These are phyloP conservation scores for Magnaporthiopsis incrustans DNA, from an alignment of 2,329 filamentous ascomycete species.

Conservation along the genomic window DNA sequence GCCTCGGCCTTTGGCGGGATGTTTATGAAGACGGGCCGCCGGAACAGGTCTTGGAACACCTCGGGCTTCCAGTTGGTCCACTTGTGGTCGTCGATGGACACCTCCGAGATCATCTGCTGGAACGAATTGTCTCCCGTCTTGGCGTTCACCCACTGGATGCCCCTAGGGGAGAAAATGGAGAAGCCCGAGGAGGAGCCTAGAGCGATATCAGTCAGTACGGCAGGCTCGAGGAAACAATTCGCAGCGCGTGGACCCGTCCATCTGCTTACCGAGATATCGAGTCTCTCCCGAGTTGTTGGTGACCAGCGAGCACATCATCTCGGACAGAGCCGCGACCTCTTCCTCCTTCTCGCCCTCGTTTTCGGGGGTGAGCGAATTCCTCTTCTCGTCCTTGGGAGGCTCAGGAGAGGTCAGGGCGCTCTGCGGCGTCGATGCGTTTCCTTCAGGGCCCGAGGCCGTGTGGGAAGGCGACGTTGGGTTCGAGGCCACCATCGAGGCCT, in stretches of 20 bases:
- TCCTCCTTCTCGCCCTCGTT: conserved; percentile 44
- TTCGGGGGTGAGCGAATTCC: conserved; percentile 24
- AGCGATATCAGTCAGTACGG: not conserved
- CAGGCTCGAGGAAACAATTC: not conserved
- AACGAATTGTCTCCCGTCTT: conserved; percentile 96
- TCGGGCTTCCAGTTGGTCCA: conserved; percentile 99
- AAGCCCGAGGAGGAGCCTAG: conserved; percentile 91
- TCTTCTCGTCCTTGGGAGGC: conserved; percentile 27
- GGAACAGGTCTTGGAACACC: conserved; percentile 88
- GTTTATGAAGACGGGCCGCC: conserved; percentile 72
- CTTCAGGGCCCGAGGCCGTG: conserved; percentile 34
- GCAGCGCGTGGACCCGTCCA: not conserved
- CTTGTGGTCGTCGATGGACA: conserved; percentile 88
- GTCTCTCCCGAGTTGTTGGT: conserved; percentile 94
- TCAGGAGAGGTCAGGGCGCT: conserved; percentile 49
- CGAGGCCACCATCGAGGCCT: conserved; percentile 39
- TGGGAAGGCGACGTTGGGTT: conserved; percentile 45
- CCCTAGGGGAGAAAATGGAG: conserved; percentile 97
- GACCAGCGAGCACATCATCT: conserved; percentile 98
- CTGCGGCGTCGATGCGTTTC: conserved; percentile 37
- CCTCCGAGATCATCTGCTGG: conserved; percentile 85
- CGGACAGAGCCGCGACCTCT: conserved; percentile 81
- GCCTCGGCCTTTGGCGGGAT: conserved; percentile 83
- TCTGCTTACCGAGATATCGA: conserved; percentile 78
- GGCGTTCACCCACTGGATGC: conserved; percentile 96